phyloP scores from a whole-genome alignment of 176 grass and related monocot species.

The Phoenix dactylifera region DNA sequence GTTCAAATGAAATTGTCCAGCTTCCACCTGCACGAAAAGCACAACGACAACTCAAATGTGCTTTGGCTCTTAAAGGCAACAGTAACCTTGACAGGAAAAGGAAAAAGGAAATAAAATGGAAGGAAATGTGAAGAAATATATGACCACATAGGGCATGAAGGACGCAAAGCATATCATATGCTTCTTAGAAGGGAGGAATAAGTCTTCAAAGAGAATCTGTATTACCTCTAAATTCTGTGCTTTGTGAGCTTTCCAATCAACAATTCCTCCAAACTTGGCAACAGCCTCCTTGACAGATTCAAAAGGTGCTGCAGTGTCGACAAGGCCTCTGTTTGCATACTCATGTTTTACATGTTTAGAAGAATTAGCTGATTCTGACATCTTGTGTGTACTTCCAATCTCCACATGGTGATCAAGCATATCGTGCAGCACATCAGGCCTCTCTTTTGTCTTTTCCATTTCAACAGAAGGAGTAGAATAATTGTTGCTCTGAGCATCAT shows the following conservation, averaged over 20 bases:
- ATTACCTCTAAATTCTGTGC: constrained; percentile 27
- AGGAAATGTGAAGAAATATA: too few relatives aligned
- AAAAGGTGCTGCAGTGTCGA: constrained; percentile 51
- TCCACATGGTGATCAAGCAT: constrained; percentile 24
- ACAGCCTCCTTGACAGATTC: constrained; percentile 65
- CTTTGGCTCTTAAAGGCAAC: too few relatives aligned
- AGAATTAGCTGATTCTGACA: constrained; percentile 4
- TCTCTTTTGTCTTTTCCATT: constrained; percentile 6
- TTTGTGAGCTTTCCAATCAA: constrained; percentile 61
- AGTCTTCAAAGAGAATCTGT: constrained; percentile 12
- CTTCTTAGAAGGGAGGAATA: too few relatives aligned
- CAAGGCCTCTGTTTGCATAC: constrained; percentile 19
- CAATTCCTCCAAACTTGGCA: constrained; percentile 70
- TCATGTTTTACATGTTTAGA: background rate
- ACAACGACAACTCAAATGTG: too few relatives aligned
- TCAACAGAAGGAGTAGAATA: too few relatives aligned
- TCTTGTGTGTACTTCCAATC: constrained; percentile 22
- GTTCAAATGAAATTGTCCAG: too few relatives aligned
- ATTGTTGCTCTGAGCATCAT: too few relatives aligned
- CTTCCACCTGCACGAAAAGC: too few relatives aligned
- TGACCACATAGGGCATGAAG: too few relatives aligned
- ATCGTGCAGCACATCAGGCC: constrained; percentile 6
- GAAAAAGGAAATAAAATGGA: too few relatives aligned
- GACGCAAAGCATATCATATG: too few relatives aligned
- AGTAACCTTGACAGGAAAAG: too few relatives aligned